These are phyloP conservation scores for Atalantia buxifolia DNA, from an alignment of 345 rosid genomes.

Conservation along the genomic window DNA sequence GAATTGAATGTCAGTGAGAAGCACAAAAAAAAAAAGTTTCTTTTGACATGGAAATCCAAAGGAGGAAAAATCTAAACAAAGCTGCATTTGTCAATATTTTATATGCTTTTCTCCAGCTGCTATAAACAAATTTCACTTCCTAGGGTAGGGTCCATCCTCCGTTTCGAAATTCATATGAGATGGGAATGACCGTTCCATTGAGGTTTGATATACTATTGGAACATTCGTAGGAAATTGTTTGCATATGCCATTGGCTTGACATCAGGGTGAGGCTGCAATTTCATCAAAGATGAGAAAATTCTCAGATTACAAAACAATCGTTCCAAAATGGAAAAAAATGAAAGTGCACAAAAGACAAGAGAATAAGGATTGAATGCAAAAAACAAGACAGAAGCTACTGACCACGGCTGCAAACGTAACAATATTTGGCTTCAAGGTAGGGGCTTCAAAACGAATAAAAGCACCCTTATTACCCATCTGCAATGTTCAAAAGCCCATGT, in stretches of 20 bases:
- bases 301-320: neutral
- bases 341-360: neutral
- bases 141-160: constrained; percentile 5
- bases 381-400: constrained; percentile 30
- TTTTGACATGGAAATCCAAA: neutral
- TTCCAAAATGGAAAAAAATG: neutral
- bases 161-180: constrained; percentile 9
- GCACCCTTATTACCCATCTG: constrained; percentile 99
- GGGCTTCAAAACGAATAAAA: constrained; percentile 87
- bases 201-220: constrained; percentile 32
- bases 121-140: neutral
- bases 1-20: neutral
- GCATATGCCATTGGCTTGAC: constrained; percentile 99
- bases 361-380: neutral
- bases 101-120: constrained; percentile 1
- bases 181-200: neutral
- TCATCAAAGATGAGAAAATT: neutral
- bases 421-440: constrained; percentile 84
- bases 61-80: neutral
- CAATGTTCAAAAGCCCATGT: constrained; percentile 17
- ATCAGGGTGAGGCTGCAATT: constrained; percentile 87
- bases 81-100: constrained; percentile 1
- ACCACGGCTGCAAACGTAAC: constrained; percentile 97
- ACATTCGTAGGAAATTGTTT: constrained; percentile 73
- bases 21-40: neutral